A percentile compares a stretch with the other conserved stretches of the same genome.
These are phyloP conservation scores for Neckera pumila DNA, from an alignment of 225 moss, liverwort and hornwort genomes.

Conservation along the genomic window DNA sequence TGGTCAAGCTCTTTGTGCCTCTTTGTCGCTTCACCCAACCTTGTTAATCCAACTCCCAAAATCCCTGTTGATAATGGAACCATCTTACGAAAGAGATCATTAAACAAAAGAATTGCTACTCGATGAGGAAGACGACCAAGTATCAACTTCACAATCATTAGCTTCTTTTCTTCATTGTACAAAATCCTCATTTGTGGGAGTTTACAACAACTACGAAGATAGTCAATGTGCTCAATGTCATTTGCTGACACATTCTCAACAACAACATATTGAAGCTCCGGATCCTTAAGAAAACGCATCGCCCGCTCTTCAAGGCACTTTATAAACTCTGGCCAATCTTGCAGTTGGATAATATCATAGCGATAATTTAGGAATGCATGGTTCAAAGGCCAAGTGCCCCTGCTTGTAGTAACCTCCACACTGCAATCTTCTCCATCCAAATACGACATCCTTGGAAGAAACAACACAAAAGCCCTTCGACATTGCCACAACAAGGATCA, in stretches of 20 bases:
- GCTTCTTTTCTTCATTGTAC: background rate
- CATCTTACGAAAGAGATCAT: background rate
- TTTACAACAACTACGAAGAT: background rate
- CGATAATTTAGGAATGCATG: background rate
- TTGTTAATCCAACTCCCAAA: background rate
- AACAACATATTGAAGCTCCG: fast-evolving
- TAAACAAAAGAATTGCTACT: background rate
- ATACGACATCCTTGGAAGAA: background rate
- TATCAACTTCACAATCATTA: background rate
- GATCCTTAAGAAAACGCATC: background rate
- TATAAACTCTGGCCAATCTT: background rate
- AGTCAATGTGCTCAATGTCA: background rate
- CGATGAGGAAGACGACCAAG: no score
- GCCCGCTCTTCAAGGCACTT: background rate
- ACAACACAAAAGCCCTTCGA: background rate
- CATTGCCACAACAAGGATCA: background rate
- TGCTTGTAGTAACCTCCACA: background rate
- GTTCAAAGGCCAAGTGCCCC: background rate
- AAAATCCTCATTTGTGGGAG: background rate
- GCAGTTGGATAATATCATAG: background rate
- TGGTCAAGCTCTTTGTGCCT: background rate
- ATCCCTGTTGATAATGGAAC: background rate
- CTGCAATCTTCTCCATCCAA: background rate
- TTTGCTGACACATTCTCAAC: background rate
- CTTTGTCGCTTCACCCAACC: background rate